These are phyloP conservation scores for Aspergillus pseudotamarii DNA, from an alignment of 2,329 filamentous ascomycete species.

Conservation along the genomic window DNA sequence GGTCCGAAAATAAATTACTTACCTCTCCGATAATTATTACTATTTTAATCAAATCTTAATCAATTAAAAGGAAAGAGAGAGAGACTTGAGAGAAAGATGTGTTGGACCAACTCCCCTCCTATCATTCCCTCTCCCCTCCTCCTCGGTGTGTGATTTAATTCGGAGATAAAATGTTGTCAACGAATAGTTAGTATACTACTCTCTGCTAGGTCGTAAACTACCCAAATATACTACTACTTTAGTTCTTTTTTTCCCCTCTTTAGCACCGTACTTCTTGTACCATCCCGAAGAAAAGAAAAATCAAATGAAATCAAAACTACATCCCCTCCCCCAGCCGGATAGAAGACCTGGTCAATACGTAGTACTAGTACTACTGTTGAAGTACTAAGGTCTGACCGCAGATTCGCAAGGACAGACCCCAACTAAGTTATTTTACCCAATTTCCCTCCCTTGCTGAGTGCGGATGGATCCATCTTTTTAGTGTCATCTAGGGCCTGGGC, in stretches of 20 bases:
- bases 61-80: neutral
- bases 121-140: neutral
- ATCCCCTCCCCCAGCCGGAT: neutral
- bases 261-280: neutral
- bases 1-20: neutral
- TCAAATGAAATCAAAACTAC: neutral
- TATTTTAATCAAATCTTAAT: neutral
- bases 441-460: conserved; percentile 9
- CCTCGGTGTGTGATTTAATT: neutral
- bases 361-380: neutral
- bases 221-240: neutral
- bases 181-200: neutral
- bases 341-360: neutral
- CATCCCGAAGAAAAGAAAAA: neutral
- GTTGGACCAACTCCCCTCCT: conserved; percentile 42
- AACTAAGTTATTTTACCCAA: neutral
- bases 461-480: neutral
- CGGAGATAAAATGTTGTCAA: neutral
- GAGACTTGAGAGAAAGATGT: conserved; percentile 56
- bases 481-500: conserved; percentile 5
- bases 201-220: neutral
- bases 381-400: conserved; percentile 8
- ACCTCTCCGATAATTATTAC: neutral
- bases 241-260: neutral
- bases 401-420: neutral